Evolutionary conservation across 2,329 filamentous ascomycete genomes (phyloP).

Genomic region (Cryphonectria japonica): DNA sequence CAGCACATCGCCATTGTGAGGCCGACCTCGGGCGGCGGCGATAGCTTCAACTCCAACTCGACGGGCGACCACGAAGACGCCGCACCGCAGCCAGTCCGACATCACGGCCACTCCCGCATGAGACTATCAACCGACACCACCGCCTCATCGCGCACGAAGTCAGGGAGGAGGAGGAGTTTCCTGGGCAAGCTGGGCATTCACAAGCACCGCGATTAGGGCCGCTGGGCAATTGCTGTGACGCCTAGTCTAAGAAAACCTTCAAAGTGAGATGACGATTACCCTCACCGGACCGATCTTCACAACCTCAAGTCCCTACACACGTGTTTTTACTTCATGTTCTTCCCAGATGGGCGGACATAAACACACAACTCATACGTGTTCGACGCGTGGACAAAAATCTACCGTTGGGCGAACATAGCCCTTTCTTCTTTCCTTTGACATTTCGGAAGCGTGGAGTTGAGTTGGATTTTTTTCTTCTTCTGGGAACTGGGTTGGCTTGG

Average conservation of each 20-base stretch:
- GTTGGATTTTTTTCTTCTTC: neutral
- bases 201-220: constrained; percentile 11
- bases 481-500: constrained; percentile 2
- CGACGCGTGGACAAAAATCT: neutral
- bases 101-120: constrained; percentile 7
- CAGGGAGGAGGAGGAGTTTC: constrained; percentile 24
- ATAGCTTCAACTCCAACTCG: constrained; percentile 41
- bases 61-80: constrained; percentile 34
- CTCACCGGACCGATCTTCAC: neutral
- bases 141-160: constrained; percentile 20
- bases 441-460: constrained; percentile 24
- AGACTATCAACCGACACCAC: constrained; percentile 21
- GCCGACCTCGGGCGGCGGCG: constrained; percentile 41
- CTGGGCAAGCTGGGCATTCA: constrained; percentile 26
- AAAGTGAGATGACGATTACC: neutral
- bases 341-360: neutral
- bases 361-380: neutral
- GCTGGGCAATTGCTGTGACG: neutral
- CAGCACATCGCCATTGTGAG: constrained; percentile 31
- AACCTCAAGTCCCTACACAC: neutral
- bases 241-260: no score
- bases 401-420: neutral
- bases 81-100: constrained; percentile 13
- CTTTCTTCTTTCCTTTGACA: neutral
- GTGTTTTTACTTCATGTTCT: neutral